Percentiles rank a stretch among this genome's conserved stretches.
These are phyloP conservation scores for Serpula lacrymans DNA, from an alignment of 768 basidiomycete genomes.

Conservation along the genomic window DNA sequence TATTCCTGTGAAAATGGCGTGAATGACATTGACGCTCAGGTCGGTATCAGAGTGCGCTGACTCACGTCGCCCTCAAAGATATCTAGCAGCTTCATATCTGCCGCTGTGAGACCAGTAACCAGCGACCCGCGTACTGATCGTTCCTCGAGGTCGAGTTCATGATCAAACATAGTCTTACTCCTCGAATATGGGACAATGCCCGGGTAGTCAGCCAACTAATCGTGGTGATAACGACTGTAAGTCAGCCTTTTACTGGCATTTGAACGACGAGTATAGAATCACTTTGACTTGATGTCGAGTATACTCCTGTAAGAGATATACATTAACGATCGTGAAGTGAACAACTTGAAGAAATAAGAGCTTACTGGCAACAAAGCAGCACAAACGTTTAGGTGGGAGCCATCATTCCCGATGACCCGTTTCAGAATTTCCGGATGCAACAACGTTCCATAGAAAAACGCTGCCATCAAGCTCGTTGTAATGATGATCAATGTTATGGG, in stretches of 20 bases:
- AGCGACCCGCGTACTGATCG: slow-evolving; percentile 74
- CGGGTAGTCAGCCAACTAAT: slow-evolving; percentile 74
- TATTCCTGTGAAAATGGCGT: slow-evolving; percentile 62
- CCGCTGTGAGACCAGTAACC: slow-evolving; percentile 63
- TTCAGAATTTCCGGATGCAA: slow-evolving; percentile 83
- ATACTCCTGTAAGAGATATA: slow-evolving; percentile 48
- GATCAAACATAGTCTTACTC: slow-evolving; percentile 44
- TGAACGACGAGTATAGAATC: slow-evolving; percentile 7
- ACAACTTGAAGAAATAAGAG: slow-evolving; percentile 1
- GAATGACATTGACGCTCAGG: not conserved
- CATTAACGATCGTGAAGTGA: slow-evolving; percentile 1
- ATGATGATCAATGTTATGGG: no score
- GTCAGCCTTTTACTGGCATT: slow-evolving; percentile 2
- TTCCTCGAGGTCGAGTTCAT: slow-evolving; percentile 57
- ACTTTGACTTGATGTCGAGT: slow-evolving; percentile 81
- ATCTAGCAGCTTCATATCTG: slow-evolving; percentile 71
- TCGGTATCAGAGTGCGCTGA: slow-evolving; percentile 3
- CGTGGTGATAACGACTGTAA: slow-evolving; percentile 5
- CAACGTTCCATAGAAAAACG: slow-evolving; percentile 90
- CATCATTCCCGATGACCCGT: slow-evolving; percentile 70
- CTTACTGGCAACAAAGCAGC: slow-evolving; percentile 74
- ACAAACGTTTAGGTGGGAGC: slow-evolving; percentile 58
- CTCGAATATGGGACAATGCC: slow-evolving; percentile 64
- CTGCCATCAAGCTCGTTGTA: no score
- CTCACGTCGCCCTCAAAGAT: slow-evolving; percentile 77